These are phyloP conservation scores for Pleurotus tuber-regium DNA, from an alignment of 768 basidiomycete species.

Conservation along the genomic window DNA sequence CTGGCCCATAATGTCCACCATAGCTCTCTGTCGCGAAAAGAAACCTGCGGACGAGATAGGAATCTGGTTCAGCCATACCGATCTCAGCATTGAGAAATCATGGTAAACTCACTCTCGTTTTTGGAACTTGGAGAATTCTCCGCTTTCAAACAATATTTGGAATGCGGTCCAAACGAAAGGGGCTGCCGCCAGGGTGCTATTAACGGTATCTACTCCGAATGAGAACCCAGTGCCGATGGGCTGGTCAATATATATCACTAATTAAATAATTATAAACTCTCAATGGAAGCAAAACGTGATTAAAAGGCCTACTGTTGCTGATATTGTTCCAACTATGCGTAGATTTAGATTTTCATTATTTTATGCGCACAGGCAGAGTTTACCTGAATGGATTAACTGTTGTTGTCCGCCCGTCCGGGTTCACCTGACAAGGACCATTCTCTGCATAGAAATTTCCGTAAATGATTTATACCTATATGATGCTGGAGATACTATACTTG, in stretches of 20 bases:
- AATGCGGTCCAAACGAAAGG: slow-evolving; percentile 60
- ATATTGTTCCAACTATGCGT: slow-evolving; percentile 59
- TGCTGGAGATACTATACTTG: slow-evolving; percentile 11
- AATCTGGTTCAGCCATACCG: background rate
- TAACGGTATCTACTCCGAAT: slow-evolving; percentile 53
- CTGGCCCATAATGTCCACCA: slow-evolving; percentile 66
- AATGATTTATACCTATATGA: too few species aligned
- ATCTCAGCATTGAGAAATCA: background rate
- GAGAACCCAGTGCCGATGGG: slow-evolving; percentile 69
- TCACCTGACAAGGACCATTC: slow-evolving; percentile 63
- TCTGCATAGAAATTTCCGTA: slow-evolving; percentile 30
- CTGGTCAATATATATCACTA: slow-evolving; percentile 72
- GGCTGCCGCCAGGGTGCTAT: slow-evolving; percentile 55
- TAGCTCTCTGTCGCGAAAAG: slow-evolving; percentile 67
- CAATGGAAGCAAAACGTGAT: background rate
- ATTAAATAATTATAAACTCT: background rate
- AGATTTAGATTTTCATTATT: background rate
- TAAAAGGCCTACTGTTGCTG: slow-evolving; percentile 51
- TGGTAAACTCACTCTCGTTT: slow-evolving; percentile 46
- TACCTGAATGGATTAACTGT: slow-evolving; percentile 61
- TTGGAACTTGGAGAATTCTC: slow-evolving; percentile 46
- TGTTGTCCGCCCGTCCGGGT: slow-evolving; percentile 49
- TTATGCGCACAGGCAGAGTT: background rate
- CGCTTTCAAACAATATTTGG: slow-evolving; percentile 60
- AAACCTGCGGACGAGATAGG: slow-evolving; percentile 35